Base-by-base conservation (phyloP, 176 grass and related monocot species). In the Eleusine coracana region DNA sequence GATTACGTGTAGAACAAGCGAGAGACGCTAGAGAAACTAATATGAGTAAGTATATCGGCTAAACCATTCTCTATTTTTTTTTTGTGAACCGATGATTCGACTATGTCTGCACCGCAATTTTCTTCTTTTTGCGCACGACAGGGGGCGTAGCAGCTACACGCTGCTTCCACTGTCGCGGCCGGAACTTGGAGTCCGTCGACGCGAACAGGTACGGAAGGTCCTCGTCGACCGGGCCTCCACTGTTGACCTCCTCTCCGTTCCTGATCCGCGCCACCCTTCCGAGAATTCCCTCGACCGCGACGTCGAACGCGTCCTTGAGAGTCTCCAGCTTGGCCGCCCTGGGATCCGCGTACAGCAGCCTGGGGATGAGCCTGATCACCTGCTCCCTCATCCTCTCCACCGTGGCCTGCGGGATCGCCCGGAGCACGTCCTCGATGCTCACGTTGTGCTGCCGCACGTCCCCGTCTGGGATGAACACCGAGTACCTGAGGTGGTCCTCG, bases 231-330 rank as follows among this genome's bases (percentile, higher is more conserved):
- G 60, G 20, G 2, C 41, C 13, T 36, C 62, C 46, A 1, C 44
- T 48, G 40, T 61, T 23, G 10, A 48, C 52, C 0, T 38, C 25
- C 44, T 64, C 60, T 0, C 84, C 69, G 13, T 39, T 78, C 44
- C 52, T 56, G 8, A 39, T 18, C n/a, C 5, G 34, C 21, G 54
- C 60, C 49, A 90, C 61, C 25, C 29, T 78, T 27, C 50, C 37
- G 59, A 91, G 48, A 12, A 91, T 18, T 60, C 59, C 89, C 10
- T 84, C 68, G 15, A 91, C 74, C 37, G 89, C 85, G 65, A 91
- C 49, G 60, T 87, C 89, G 38, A 91, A 87, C 1, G 89, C 89
- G 76, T 91, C 88, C 80, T 21, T 87, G 45, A 91, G 18, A 0
- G 80, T 87, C 40, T 83, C 79, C 74, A 87, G 76, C 75, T 67